Conservation (phyloP, 1,139 yeast species). For the Magnusiomyces fungicola region DNA sequence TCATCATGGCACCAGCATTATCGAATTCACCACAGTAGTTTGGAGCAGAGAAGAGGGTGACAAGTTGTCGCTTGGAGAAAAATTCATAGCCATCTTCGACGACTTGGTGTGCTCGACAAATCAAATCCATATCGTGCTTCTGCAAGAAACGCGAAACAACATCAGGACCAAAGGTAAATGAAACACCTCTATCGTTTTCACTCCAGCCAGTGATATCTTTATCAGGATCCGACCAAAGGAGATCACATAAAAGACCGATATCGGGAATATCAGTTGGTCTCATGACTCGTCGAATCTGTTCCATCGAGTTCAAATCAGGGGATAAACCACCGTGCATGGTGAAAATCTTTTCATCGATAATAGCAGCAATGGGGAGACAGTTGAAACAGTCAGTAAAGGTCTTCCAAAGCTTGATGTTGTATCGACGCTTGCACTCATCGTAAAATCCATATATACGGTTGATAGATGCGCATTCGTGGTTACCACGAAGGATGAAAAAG, state of each 20-base stretch:
- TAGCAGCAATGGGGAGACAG: conserved; percentile 96
- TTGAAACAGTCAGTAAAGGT: conserved; percentile 97
- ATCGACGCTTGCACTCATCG: conserved; percentile 95
- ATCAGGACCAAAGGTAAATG: conserved; percentile 96
- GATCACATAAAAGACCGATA: conserved; percentile 89
- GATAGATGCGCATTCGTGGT: conserved; percentile 96
- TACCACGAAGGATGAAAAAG: conserved; percentile 86
- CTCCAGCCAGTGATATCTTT: conserved; percentile 97
- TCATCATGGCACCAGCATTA: conserved; percentile 99
- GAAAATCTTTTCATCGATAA: conserved; percentile 93
- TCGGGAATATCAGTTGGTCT: conserved; percentile 99
- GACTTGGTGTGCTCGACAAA: conserved; percentile 97
- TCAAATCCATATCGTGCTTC: conserved; percentile 93
- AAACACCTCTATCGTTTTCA: conserved; percentile 96
- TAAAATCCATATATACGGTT: conserved; percentile 96
- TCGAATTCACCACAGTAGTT: conserved; percentile 98
- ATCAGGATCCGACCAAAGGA: conserved; percentile 98
- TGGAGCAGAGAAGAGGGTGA: conserved; percentile 92
- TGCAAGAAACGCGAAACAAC: conserved; percentile 90
- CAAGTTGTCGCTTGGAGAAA: conserved; percentile 90
- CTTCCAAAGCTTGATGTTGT: conserved; percentile 95
- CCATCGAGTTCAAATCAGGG: conserved; percentile 95
- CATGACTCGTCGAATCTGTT: conserved; percentile 96
- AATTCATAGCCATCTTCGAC: conserved; percentile 99
- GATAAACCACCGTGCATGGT: conserved; percentile 99